These are phyloP conservation scores for Botrytis cinerea DNA, from an alignment of 2,329 filamentous ascomycete species.

Conservation along the genomic window DNA sequence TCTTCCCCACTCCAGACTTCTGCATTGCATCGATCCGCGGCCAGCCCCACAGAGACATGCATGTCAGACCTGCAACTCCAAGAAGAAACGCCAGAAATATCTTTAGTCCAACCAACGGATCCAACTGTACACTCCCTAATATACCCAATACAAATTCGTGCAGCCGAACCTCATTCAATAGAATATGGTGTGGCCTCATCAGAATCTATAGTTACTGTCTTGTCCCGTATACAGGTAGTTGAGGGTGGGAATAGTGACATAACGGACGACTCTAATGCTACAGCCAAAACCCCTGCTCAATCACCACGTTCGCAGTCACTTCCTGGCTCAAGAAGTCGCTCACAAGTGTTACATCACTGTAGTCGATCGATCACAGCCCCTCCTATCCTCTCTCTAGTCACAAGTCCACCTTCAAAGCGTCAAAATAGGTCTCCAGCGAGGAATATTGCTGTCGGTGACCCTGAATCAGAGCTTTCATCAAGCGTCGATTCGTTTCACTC, in stretches of 20 bases:
- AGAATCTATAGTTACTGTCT: background rate
- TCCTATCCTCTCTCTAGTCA: constrained; percentile 47
- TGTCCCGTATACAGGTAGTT: constrained; percentile 27
- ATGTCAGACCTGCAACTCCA: constrained; percentile 2
- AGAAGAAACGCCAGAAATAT: constrained; percentile 17
- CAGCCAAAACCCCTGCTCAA: constrained; percentile 33
- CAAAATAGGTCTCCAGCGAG: constrained; percentile 33
- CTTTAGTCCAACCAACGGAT: background rate
- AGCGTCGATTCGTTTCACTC: constrained; percentile 58
- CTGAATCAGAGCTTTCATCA: constrained; percentile 47
- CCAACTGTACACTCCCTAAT: background rate
- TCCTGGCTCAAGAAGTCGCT: constrained; percentile 37
- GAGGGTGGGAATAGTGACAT: constrained; percentile 36
- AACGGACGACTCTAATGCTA: constrained; percentile 37
- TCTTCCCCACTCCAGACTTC: constrained; percentile 21
- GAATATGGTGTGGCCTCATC: background rate
- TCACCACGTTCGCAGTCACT: too few species aligned
- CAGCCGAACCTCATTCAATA: background rate
- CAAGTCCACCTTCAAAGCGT: constrained; percentile 47
- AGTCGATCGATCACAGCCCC: constrained; percentile 45
- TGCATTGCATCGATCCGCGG: constrained; percentile 12
- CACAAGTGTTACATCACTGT: constrained; percentile 41
- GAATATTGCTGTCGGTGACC: constrained; percentile 33
- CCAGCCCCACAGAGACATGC: constrained; percentile 14
- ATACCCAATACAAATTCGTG: background rate